Evolutionary conservation across 1,139 yeast genomes (phyloP), one percentile per base, ranked within the genome.

Genomic region (Suhomyces bolitotheri): DNA sequence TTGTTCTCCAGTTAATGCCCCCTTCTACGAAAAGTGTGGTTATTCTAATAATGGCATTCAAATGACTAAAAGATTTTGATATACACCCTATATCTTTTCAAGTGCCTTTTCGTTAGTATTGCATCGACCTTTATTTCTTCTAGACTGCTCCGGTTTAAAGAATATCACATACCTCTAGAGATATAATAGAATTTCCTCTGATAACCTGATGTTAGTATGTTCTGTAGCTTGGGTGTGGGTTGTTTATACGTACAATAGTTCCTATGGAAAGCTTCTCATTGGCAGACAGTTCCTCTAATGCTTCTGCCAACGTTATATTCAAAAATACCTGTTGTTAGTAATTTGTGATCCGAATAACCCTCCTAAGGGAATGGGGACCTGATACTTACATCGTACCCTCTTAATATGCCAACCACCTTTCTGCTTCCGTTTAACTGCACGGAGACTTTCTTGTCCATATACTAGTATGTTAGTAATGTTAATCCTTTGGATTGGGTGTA

Each of bases 1-100:
- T 62, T 92, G 98, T 60, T 82, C 86, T 33, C 80, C 78, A 14
- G 77, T 79, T 40, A 92, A 92, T 54, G 83, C 80, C 23, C 82
- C 78, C 2, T 92, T 92, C 62, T 92, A 92, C 58, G 87, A 88
- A 51, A 92, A 89, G 62, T 94, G 98, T 66, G 87, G 86, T 1
- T 74, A 71, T 50, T 54, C 53, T 14, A 62, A 71, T 36, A 83
- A 80, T 24, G 96, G 96, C 5, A 66, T 79, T 27, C 94, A 86
- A 57, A 89, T 89, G 97, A 50, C 49, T 30, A 56, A 48, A 35
- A 52, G 71, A 30, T 62, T 57, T 41, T 40, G 31, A 24, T 17
- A 7, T 17, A 17, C 20, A 17, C 20, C 8, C 27, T 27, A 32
- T 13, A 36, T 41, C 34, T 54, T 55, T 34, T 58, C 62, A 36